phyloP scores from a whole-genome alignment of 2,329 filamentous ascomycete species.

The Nemania diffusa region DNA sequence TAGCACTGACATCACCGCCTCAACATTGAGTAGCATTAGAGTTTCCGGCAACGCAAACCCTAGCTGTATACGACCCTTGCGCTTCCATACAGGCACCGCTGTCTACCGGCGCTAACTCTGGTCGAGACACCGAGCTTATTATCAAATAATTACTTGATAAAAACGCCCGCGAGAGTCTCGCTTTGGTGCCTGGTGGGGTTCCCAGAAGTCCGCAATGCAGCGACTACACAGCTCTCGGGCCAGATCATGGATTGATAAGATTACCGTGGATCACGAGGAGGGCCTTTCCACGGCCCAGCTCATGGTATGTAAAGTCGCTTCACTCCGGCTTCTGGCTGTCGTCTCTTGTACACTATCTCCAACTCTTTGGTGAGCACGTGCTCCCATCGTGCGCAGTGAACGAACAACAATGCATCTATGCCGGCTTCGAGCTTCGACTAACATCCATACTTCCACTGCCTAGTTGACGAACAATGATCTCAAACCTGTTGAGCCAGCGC shows the following conservation, averaged over 20 bases:
- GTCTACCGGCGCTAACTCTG: constrained; percentile 5
- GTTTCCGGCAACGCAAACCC: constrained; percentile 19
- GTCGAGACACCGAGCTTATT: constrained; percentile 31
- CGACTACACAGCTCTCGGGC: constrained; percentile 52
- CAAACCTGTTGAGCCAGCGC: constrained; percentile 80
- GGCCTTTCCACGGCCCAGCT: constrained; percentile 82
- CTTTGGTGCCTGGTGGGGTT: constrained; percentile 9
- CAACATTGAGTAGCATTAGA: constrained; percentile 19
- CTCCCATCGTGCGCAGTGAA: constrained; percentile 10
- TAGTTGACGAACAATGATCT: constrained; percentile 84
- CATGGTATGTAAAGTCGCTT: constrained; percentile 64
- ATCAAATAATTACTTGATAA: constrained; percentile 43
- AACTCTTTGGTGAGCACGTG: constrained; percentile 23
- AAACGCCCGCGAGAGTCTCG: constrained; percentile 26
- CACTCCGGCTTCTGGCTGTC: not conserved
- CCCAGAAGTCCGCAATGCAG: constrained; percentile 42
- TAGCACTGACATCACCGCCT: constrained; percentile 8
- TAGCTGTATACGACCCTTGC: constrained; percentile 10
- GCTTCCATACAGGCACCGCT: constrained; percentile 10
- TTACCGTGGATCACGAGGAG: constrained; percentile 79
- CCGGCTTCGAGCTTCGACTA: constrained; percentile 24
- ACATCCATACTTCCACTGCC: constrained; percentile 13
- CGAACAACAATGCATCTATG: not conserved
- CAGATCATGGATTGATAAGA: constrained; percentile 63
- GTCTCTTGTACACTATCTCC: not conserved